Evolutionary conservation across 768 basidiomycete genomes (phyloP), one percentile per base, ranked within the genome.

Genomic region (Leucosporidium yakuticum): DNA sequence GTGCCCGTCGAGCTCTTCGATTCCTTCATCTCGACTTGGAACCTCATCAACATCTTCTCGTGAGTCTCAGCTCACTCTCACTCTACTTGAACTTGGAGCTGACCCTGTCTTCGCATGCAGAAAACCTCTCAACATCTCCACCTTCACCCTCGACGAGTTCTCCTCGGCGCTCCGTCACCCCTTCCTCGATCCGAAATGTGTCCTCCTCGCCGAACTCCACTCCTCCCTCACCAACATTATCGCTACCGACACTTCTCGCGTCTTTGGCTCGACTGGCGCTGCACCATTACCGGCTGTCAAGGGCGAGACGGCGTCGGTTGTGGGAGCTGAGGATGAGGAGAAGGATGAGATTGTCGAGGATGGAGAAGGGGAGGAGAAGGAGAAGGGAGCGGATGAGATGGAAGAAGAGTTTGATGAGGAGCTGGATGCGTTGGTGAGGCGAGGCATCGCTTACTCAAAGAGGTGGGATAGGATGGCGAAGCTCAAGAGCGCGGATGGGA

Each of bases 21-120:
- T 77, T 81, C 83, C 14, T 91, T 97, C 78, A 79, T 98, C 36
- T 88, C 90, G 87, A 81, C 86, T 14, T 99, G 94, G 94, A 93
- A 91, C 79, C 95, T 95, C 78, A 79, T 98, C 64, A 88, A 90
- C 62, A 88, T 92, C 62, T 94, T 94, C 79, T 91, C 93, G 96
- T 96, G 77, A 74, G 86, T 79, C 36, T 23, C 69, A 44, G 39
- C 39, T 53, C 67, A 36, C 12, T 58, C 23, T 39, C 56, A 17
- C 51, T 34, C 49, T 63, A 39, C 4, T 21, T 44, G 32, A 1
- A 27, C 23, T 11, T 23, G n/a, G 31, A 7, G 27, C 23, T 64
- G 32, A 58, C 20, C 4, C 50, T 47, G 17, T n/a, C 49, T 23
- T 15, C n/a, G 2, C 34, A 1, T 44, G 51, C 69, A 96, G 95